Evolutionary conservation across 345 rosid species (phyloP).

Genomic region (Salix arbutifolia): DNA sequence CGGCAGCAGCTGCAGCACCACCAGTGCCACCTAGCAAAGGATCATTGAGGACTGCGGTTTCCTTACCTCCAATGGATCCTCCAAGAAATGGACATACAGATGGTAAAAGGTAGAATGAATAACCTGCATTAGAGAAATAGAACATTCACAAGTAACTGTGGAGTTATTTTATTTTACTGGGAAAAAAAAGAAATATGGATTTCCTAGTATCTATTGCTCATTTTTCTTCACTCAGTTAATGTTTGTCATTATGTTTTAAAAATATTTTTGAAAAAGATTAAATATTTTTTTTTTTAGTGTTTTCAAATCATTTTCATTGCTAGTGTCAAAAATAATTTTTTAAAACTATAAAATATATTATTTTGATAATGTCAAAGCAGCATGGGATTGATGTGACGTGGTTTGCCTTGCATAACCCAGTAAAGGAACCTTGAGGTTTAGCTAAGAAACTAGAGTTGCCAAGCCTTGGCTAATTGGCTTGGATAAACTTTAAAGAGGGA

Average conservation of each 20-base stretch:
- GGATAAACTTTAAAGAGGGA: neutral
- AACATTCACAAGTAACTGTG: neutral
- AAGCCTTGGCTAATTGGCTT: neutral
- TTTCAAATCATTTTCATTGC: no score
- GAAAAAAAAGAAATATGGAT: neutral
- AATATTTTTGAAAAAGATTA: no score
- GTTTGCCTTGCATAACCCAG: neutral
- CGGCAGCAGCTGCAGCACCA: conserved; percentile 42
- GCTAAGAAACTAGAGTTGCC: neutral
- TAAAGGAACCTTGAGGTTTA: neutral
- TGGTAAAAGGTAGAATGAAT: conserved; percentile 45
- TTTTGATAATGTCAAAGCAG: neutral
- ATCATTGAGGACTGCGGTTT: conserved; percentile 54
- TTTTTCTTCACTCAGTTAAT: neutral
- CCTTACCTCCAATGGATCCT: conserved; percentile 60
- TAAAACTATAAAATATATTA: no score
- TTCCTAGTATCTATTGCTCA: neutral
- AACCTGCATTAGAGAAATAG: neutral
- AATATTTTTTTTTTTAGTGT: no score
- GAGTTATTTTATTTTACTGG: neutral
- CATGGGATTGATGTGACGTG: neutral
- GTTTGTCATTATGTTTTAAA: no score
- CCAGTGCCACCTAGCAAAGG: conserved; percentile 56
- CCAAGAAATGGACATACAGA: conserved; percentile 53
- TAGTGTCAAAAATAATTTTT: no score